Base-by-base conservation (phyloP, 176 grass and related monocot species). In the Zea luxurians region DNA sequence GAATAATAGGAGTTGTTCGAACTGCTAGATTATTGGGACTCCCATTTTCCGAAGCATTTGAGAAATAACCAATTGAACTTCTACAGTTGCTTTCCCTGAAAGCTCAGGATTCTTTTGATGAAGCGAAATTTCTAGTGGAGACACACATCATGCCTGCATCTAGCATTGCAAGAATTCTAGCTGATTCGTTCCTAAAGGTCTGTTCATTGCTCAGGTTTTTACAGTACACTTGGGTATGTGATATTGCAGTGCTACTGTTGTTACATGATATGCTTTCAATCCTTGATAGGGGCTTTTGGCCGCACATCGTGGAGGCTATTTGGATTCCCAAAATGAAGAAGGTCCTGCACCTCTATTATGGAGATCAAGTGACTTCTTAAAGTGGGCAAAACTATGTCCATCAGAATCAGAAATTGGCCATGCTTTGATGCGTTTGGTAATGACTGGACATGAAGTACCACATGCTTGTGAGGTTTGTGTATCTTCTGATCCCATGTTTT, bases 401-500 rank as follows among this genome's bases (percentile, higher is more conserved):
- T 94, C 89, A 13, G 95, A 94, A 67, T 86, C 85, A 70, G 95
- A 98, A 92, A 92, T 98, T 66, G 95, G 91, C 38, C 95, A 98
- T 54, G 87, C 95, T 88, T 78, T 98, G 54, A 98, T 98, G 95
- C 95, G 95, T 76, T 78, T 98, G 70, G 95, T 98, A 45, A 98
- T 98, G 95, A 98, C 95, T 49, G 91, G 95, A 68, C 91, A 98
- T 86, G 94, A 97, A 81, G 86, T 98, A 79, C 95, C 95, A 13
- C 95, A 91, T 88, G 91, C 95, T 78, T 98, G 91, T 68, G 95
- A 98, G 95, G 95, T 78, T 78, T 80, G 44, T 70, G 63, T 85
- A 75, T 73, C 35, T 83, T 64, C 58, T 76, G 7, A 16, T 48
- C 66, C 41, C 48, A 40, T 61, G 6, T 7, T 40, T 76, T 57